These are phyloP conservation scores for Hyphopichia wangnamkhiaoensis DNA, from an alignment of 1,139 yeast genomes.

Conservation along the genomic window DNA sequence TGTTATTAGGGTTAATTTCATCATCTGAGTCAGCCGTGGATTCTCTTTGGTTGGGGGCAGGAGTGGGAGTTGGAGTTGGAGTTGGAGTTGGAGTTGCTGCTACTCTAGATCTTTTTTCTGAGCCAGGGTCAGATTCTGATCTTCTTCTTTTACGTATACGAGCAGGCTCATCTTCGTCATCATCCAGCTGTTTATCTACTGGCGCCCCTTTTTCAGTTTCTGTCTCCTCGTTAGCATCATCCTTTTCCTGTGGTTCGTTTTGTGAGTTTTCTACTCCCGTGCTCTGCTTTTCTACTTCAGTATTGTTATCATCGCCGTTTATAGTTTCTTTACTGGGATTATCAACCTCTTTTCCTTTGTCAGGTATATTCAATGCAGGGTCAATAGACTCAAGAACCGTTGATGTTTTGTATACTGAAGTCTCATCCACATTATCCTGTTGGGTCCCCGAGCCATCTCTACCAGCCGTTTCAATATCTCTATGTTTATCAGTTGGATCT, in stretches of 20 bases:
- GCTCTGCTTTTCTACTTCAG: background rate
- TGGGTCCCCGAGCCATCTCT: no score
- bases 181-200: background rate
- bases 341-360: background rate
- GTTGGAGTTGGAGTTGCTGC: background rate
- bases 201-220: background rate
- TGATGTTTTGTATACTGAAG: no score
- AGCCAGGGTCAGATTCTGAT: background rate
- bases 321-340: background rate
- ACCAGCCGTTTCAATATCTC: no score
- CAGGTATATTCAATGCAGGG: no score
- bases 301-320: background rate
- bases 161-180: background rate
- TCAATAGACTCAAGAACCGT: no score
- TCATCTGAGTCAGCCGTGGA: slow-evolving; percentile 2
- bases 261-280: background rate
- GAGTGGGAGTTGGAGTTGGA: background rate
- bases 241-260: background rate
- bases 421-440: background rate
- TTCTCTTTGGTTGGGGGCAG: background rate
- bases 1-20: slow-evolving; percentile 13
- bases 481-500: no score
- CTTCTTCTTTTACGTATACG: background rate
- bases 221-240: background rate
- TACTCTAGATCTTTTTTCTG: background rate